Evolutionary conservation across 495 filamentous ascomycete genomes (phyloP).

Genomic region (Penicillium simplicissimum): DNA sequence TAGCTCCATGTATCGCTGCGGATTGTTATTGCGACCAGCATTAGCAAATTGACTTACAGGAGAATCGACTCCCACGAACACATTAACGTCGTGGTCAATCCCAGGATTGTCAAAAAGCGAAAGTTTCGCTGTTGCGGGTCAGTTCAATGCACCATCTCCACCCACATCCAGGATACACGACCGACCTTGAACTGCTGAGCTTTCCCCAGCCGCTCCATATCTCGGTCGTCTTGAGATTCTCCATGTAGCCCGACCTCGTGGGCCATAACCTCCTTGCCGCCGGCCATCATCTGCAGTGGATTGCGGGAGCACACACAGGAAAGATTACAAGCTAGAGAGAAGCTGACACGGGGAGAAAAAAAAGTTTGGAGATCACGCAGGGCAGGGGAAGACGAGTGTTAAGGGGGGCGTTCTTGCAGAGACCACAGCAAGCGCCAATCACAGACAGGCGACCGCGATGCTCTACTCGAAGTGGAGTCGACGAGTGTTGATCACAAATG

Average conservation of each 20-base stretch:
- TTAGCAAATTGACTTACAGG: conserved; percentile 23
- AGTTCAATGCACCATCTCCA: not conserved
- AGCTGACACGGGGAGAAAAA: not conserved
- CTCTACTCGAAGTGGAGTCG: not conserved
- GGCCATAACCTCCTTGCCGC: conserved; percentile 22
- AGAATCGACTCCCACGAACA: conserved; percentile 51
- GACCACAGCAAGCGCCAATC: not conserved
- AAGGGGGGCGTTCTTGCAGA: conserved; percentile 6
- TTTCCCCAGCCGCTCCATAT: conserved; percentile 45
- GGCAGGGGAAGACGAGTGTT: not conserved
- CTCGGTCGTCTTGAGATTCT: conserved; percentile 35
- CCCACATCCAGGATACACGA: conserved; percentile 3
- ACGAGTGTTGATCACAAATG: not conserved
- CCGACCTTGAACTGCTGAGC: conserved; percentile 41
- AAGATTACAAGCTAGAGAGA: not conserved
- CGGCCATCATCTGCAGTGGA: conserved; percentile 4
- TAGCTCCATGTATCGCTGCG: not conserved
- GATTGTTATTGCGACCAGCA: not conserved
- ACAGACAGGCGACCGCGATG: not conserved
- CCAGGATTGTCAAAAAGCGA: conserved; percentile 47
- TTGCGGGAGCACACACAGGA: not conserved
- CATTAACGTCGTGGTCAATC: conserved; percentile 50
- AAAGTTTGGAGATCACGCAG: not conserved
- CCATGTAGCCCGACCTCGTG: conserved; percentile 25
- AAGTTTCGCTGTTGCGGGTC: conserved; percentile 41